phyloP scores from a whole-genome alignment of 1,284 basidiomycete genomes.

The Cutaneotrichosporon daszewskae region DNA sequence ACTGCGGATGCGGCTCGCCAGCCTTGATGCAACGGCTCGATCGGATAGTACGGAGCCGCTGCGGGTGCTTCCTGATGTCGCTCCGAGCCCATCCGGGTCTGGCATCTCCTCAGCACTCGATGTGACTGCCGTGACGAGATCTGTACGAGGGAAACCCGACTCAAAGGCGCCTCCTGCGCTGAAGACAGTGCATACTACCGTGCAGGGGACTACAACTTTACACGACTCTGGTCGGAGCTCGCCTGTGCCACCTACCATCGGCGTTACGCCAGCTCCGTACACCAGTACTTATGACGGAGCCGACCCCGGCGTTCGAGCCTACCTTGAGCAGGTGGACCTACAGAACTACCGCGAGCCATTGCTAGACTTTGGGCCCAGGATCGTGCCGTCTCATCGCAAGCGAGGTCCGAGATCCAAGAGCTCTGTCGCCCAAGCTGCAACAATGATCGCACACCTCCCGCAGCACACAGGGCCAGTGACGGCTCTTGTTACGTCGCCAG shows the following conservation, averaged over 20 bases:
- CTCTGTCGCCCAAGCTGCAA: slow-evolving; percentile 59
- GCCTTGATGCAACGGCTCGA: too few relatives aligned
- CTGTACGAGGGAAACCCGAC: slow-evolving; percentile 47
- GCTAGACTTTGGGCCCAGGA: slow-evolving; percentile 79
- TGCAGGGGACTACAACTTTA: slow-evolving; percentile 53
- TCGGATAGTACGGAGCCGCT: too few relatives aligned
- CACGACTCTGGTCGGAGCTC: slow-evolving; percentile 38
- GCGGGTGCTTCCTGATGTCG: too few relatives aligned
- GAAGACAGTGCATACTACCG: slow-evolving; percentile 70
- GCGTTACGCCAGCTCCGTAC: slow-evolving; percentile 28
- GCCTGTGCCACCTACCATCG: slow-evolving; percentile 14
- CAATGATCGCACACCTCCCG: slow-evolving; percentile 74
- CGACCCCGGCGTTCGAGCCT: slow-evolving; percentile 75
- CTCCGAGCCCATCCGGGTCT: slow-evolving; percentile 32
- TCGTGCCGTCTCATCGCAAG: slow-evolving; percentile 71
- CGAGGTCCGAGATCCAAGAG: slow-evolving; percentile 55
- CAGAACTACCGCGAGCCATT: slow-evolving; percentile 75
- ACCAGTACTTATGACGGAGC: slow-evolving; percentile 60
- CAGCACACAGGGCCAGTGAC: slow-evolving; percentile 77
- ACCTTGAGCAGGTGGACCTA: slow-evolving; percentile 81
- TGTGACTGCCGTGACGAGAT: slow-evolving; percentile 17
- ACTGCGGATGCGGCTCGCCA: slow-evolving; percentile 33
- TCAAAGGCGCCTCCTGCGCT: slow-evolving; percentile 77
- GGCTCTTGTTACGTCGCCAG: slow-evolving; percentile 78
- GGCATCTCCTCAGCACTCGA: slow-evolving; percentile 35